These are phyloP conservation scores for Glycine tomentella DNA, from an alignment of 306 rosid genomes.

Conservation along the genomic window DNA sequence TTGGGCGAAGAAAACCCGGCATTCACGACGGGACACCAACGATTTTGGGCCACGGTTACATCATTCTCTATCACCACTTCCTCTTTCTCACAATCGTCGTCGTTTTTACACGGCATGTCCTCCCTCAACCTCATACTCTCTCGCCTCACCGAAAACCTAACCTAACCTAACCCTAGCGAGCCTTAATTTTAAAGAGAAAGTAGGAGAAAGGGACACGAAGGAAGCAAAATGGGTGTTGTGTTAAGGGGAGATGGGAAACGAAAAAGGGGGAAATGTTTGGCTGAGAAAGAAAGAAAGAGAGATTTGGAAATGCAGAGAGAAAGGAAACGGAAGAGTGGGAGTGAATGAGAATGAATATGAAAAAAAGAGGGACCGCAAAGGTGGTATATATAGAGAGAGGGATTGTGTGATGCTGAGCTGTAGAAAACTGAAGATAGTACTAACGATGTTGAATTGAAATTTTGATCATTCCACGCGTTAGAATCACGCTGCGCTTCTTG, in stretches of 20 bases:
- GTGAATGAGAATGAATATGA: background rate
- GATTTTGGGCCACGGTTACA: constrained; percentile 38
- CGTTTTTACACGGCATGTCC: constrained; percentile 53
- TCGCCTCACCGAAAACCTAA: background rate
- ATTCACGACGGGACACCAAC: constrained; percentile 54
- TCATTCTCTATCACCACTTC: constrained; percentile 47
- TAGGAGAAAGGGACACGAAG: too few relatives aligned
- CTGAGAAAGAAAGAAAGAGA: background rate
- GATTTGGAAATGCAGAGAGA: background rate
- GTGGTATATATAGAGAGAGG: constrained; percentile 35
- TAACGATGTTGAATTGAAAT: background rate
- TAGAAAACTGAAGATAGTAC: background rate
- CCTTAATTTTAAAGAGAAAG: too few relatives aligned
- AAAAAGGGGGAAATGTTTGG: background rate
- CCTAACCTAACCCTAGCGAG: constrained; percentile 43
- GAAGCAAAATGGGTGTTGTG: background rate
- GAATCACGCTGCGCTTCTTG: constrained; percentile 47
- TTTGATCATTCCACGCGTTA: constrained; percentile 57
- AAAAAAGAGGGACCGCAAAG: background rate
- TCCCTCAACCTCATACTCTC: constrained; percentile 61
- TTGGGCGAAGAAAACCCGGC: constrained; percentile 54
- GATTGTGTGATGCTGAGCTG: constrained; percentile 44
- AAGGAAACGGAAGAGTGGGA: background rate
- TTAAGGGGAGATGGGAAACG: background rate
- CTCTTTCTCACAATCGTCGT: constrained; percentile 35